A percentile compares a stretch with the other conserved stretches of the same genome.
These are phyloP conservation scores for Morella rubra DNA, from an alignment of 306 rosid genomes.

Conservation along the genomic window DNA sequence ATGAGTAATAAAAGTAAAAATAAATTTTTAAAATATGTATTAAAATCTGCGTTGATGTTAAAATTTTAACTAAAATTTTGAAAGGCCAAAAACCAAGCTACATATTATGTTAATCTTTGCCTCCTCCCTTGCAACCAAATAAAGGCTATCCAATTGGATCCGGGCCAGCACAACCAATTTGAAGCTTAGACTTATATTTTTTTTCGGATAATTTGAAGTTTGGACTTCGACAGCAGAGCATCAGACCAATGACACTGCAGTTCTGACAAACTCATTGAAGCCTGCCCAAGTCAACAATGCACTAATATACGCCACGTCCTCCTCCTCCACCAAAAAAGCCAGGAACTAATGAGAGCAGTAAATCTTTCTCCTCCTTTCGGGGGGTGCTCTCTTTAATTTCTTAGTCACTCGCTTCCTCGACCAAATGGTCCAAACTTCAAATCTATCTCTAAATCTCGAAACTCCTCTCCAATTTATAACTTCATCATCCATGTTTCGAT, in stretches of 20 bases:
- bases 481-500: slow-evolving; percentile 7
- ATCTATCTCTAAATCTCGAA: slow-evolving; percentile 25
- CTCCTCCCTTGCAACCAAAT: no score
- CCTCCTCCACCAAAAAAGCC: background rate
- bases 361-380: slow-evolving; percentile 20
- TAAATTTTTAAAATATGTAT: no score
- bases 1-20: no score
- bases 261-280: background rate
- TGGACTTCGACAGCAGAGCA: background rate
- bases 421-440: background rate
- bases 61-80: no score
- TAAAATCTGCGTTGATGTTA: no score
- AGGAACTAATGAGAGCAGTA: background rate
- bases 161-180: no score
- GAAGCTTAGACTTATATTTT: no score
- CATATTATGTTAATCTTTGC: no score
- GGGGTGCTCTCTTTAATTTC: background rate
- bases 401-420: background rate
- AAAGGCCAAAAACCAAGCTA: no score
- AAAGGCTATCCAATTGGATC: no score
- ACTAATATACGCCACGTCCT: background rate
- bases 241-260: background rate
- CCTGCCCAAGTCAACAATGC: background rate
- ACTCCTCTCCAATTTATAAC: background rate
- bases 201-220: no score